Evolutionary conservation across 768 basidiomycete species (phyloP).

Genomic region (Serpula lacrymans): DNA sequence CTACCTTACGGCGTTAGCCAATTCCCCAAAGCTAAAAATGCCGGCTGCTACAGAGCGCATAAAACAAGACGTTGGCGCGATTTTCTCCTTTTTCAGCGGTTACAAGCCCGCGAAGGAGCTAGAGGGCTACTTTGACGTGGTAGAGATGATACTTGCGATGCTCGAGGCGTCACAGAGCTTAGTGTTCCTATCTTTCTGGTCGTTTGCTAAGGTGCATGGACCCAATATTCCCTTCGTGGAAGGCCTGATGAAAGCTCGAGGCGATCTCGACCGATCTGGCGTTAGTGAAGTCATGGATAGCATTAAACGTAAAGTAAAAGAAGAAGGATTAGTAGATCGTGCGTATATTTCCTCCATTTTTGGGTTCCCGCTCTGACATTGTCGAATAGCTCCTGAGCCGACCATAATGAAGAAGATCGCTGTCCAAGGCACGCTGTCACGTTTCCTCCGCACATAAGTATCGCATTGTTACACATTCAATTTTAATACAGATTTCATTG

Average conservation of each 20-base stretch:
- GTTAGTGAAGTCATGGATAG: constrained; percentile 93
- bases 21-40: constrained; percentile 81
- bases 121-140: constrained; percentile 77
- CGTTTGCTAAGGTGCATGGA: constrained; percentile 90
- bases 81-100: constrained; percentile 77
- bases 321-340: constrained; percentile 83
- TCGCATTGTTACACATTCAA: constrained; percentile 1
- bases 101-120: constrained; percentile 79
- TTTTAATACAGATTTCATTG: constrained; percentile 1
- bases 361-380: constrained; percentile 5
- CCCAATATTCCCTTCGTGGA: constrained; percentile 92
- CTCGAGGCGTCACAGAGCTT: constrained; percentile 85
- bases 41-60: constrained; percentile 83
- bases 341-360: constrained; percentile 35
- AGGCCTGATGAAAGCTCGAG: constrained; percentile 81
- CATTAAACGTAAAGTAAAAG: constrained; percentile 87
- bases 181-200: constrained; percentile 90
- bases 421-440: constrained; percentile 70
- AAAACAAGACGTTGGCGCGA: constrained; percentile 72
- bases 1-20: constrained; percentile 85
- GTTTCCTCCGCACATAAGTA: constrained; percentile 55
- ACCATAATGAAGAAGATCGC: constrained; percentile 91
- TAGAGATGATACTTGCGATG: constrained; percentile 79
- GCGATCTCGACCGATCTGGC: constrained; percentile 86
- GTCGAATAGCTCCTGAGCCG: constrained; percentile 61